A percentile compares a stretch with the other conserved stretches of the same genome.
phyloP scores from a whole-genome alignment of 2,329 filamentous ascomycete genomes.

The Neoscytalidium dimidiatum region DNA sequence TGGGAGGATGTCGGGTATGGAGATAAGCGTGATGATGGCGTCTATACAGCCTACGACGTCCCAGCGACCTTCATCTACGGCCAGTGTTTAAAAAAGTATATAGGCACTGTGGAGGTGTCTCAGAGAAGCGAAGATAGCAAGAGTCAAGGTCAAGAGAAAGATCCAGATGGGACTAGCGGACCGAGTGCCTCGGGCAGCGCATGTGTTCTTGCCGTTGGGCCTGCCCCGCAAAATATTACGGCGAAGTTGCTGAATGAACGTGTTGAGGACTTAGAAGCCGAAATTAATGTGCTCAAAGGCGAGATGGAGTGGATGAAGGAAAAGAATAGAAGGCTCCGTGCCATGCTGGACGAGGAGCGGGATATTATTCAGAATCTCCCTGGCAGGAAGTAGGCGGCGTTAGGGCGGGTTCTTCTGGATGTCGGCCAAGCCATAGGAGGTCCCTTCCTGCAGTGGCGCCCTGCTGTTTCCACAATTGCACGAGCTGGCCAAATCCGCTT shows the following conservation, averaged over 20 bases:
- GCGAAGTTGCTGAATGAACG: not conserved
- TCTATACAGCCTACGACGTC: not conserved
- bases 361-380: not conserved
- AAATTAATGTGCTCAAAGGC: not conserved
- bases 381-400: not conserved
- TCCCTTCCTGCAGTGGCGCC: not conserved
- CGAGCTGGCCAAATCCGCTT: not conserved
- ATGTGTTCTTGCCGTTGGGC: too few species aligned
- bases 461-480: not conserved
- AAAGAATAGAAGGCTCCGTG: not conserved
- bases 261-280: not conserved
- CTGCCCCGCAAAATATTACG: not conserved
- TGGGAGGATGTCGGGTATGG: not conserved
- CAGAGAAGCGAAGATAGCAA: not conserved
- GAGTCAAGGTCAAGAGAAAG: not conserved
- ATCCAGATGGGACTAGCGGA: not conserved
- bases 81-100: not conserved
- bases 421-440: too few species aligned
- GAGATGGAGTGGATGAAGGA: not conserved
- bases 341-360: not conserved
- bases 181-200: not conserved
- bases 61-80: not conserved
- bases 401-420: not conserved
- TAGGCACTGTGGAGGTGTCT: not conserved
- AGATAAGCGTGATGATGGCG: not conserved